Conservation (phyloP, 2,329 filamentous ascomycete species). For the Botryotinia globosa region DNA sequence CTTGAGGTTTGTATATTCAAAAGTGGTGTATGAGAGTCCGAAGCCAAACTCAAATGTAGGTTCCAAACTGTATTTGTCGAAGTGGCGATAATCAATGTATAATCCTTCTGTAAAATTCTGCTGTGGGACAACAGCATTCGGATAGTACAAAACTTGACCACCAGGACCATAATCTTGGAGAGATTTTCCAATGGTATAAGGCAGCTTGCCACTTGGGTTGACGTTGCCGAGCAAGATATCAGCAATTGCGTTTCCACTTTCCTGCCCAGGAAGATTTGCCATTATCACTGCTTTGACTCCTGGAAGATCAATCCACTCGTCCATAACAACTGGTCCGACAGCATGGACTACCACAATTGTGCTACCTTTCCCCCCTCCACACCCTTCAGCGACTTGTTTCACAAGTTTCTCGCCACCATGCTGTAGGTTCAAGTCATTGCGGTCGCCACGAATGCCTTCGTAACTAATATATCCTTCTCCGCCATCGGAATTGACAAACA, state of each 20-base stretch:
- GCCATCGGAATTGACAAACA: slow-evolving; percentile 80
- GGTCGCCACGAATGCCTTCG: slow-evolving; percentile 70
- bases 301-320: slow-evolving; percentile 75
- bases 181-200: slow-evolving; percentile 79
- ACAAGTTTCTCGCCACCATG: slow-evolving; percentile 76
- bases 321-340: slow-evolving; percentile 78
- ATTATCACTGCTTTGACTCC: slow-evolving; percentile 76
- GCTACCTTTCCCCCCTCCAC: slow-evolving; percentile 59
- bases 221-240: slow-evolving; percentile 77
- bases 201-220: slow-evolving; percentile 70
- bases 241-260: slow-evolving; percentile 77
- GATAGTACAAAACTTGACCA: slow-evolving; percentile 65
- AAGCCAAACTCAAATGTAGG: slow-evolving; percentile 86
- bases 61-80: slow-evolving; percentile 70
- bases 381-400: slow-evolving; percentile 63
- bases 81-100: slow-evolving; percentile 86
- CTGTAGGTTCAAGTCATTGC: slow-evolving; percentile 72
- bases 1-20: slow-evolving; percentile 50
- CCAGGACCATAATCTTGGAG: slow-evolving; percentile 74
- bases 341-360: slow-evolving; percentile 85
- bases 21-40: slow-evolving; percentile 69
- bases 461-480: slow-evolving; percentile 73
- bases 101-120: slow-evolving; percentile 81
- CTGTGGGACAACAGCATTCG: slow-evolving; percentile 70
- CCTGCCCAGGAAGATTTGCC: slow-evolving; percentile 83